These are phyloP conservation scores for Colletotrichum trifolii DNA, from an alignment of 2,329 filamentous ascomycete species.

Conservation along the genomic window DNA sequence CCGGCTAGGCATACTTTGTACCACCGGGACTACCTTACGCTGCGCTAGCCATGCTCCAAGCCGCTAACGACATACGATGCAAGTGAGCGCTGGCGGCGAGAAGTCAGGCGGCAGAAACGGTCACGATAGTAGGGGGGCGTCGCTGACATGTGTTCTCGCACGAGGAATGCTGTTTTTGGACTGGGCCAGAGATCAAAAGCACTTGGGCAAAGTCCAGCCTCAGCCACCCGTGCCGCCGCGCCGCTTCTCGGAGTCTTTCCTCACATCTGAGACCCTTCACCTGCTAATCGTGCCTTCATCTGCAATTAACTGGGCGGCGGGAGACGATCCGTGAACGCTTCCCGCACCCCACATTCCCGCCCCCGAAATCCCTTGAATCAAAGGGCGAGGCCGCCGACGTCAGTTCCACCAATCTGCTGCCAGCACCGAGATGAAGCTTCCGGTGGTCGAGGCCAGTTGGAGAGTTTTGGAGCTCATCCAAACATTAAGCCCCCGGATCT, in stretches of 20 bases:
- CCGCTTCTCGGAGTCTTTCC: neutral
- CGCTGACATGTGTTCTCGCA: conserved; percentile 7
- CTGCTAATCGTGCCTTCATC: conserved; percentile 3
- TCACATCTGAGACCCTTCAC: conserved; percentile 17
- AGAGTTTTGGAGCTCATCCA: conserved; percentile 19
- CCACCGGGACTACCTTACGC: conserved; percentile 5
- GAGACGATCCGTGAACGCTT: conserved; percentile 36
- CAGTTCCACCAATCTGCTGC: conserved; percentile 34
- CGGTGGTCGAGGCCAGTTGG: conserved; percentile 11
- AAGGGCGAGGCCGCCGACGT: conserved; percentile 19
- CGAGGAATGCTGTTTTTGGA: conserved; percentile 14
- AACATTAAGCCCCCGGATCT: conserved; percentile 20
- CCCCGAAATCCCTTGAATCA: conserved; percentile 18
- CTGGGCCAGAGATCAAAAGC: neutral
- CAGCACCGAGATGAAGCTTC: conserved; percentile 11
- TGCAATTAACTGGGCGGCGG: conserved; percentile 32
- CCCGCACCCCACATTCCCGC: conserved; percentile 33
- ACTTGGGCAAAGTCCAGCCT: conserved; percentile 17
- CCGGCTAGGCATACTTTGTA: conserved; percentile 1
- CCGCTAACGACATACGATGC: neutral
- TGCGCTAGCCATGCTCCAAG: conserved; percentile 1
- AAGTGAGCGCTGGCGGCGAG: conserved; percentile 4
- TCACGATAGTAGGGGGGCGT: conserved; percentile 13
- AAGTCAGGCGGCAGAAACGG: conserved; percentile 13
- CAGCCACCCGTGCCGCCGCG: conserved; percentile 13